A percentile compares a stretch with the other conserved stretches of the same genome.
These are phyloP conservation scores for Babesia bigemina DNA, from an alignment of 169 alveolate species.

Conservation along the genomic window DNA sequence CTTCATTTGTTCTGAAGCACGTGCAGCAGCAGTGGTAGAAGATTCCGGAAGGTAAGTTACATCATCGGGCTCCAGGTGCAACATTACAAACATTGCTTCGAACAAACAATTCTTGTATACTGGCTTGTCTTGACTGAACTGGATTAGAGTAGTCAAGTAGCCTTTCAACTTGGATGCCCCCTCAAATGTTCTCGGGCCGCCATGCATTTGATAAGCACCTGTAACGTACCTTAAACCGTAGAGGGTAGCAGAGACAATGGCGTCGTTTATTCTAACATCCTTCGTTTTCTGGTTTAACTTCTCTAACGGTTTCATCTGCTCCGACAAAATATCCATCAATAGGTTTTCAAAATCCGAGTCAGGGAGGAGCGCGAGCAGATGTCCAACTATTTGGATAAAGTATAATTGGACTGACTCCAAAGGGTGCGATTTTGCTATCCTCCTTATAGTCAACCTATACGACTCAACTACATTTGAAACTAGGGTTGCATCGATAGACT, in stretches of 20 bases:
- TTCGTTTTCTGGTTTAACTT: background rate
- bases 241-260: slow-evolving; percentile 4
- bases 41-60: background rate
- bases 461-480: background rate
- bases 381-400: slow-evolving; percentile 16
- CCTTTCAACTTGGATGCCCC: background rate
- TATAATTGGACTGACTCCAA: slow-evolving; percentile 19
- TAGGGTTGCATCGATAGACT: background rate
- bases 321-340: slow-evolving; percentile 14
- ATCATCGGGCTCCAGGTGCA: background rate
- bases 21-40: background rate
- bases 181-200: background rate
- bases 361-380: slow-evolving; percentile 2
- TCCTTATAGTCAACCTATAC: slow-evolving; percentile 9
- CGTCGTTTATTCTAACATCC: slow-evolving; percentile 15
- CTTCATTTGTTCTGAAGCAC: background rate
- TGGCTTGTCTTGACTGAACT: slow-evolving; percentile 29
- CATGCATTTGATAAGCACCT: background rate
- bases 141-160: background rate
- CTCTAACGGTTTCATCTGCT: slow-evolving; percentile 6
- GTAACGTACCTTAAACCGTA: background rate
- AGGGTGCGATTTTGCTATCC: slow-evolving; percentile 28
- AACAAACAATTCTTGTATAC: slow-evolving; percentile 20
- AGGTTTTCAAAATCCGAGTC: slow-evolving; percentile 19
- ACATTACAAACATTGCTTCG: slow-evolving; percentile 12